Conservation (phyloP, 1,284 basidiomycete genomes). For the Rhizoctonia solani region DNA sequence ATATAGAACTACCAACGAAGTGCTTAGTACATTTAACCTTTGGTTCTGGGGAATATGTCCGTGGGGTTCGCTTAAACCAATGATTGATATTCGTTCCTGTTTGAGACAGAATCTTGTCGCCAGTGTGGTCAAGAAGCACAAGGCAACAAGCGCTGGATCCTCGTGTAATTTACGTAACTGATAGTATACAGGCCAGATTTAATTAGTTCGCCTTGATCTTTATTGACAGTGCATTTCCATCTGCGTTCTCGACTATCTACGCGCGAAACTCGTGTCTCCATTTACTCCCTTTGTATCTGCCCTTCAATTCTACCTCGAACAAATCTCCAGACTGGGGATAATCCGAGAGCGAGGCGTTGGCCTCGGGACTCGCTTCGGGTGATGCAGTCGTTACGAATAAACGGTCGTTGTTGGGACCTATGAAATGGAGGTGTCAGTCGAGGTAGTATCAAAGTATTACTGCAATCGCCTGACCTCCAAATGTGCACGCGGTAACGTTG, state of each 20-base stretch:
- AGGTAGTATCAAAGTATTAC: not conserved
- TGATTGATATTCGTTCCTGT: not conserved
- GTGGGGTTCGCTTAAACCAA: not conserved
- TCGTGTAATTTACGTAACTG: not conserved
- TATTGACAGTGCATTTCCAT: not conserved
- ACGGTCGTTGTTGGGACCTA: constrained; percentile 64
- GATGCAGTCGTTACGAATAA: constrained; percentile 67
- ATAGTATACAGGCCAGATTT: not conserved
- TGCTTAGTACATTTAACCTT: not conserved
- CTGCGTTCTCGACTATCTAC: not conserved
- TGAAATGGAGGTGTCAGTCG: not conserved
- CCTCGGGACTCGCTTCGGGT: constrained; percentile 38
- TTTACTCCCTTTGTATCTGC: constrained; percentile 53
- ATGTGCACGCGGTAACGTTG: constrained; percentile 68
- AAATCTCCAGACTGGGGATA: constrained; percentile 68
- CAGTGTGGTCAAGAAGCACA: constrained; percentile 11
- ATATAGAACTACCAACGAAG: not conserved
- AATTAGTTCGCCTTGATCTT: not conserved
- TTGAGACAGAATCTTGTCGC: constrained; percentile 9
- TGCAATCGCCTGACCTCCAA: constrained; percentile 56
- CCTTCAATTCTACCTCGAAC: constrained; percentile 63
- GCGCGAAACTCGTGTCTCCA: constrained; percentile 37
- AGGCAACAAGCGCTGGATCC: constrained; percentile 4
- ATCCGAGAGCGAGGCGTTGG: constrained; percentile 40
- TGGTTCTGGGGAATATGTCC: not conserved